These are phyloP conservation scores for Phyllosticta citrichinensis DNA, from an alignment of 2,329 filamentous ascomycete species.

Conservation along the genomic window DNA sequence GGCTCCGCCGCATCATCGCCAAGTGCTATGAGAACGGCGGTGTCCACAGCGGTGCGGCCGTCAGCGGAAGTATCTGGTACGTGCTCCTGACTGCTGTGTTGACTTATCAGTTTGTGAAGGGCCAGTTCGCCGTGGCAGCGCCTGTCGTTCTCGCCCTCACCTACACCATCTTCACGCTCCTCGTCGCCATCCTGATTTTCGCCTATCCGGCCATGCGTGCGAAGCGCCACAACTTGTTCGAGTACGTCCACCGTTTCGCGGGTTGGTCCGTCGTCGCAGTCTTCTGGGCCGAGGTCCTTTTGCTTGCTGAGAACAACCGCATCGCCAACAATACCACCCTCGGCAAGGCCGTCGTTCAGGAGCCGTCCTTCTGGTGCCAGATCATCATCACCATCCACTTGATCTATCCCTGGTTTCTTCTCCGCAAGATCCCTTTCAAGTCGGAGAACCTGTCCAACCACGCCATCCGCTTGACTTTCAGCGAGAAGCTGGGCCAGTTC, in stretches of 20 bases:
- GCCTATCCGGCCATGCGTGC: conserved; percentile 18
- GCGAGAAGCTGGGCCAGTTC: conserved; percentile 19
- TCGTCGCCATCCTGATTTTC: conserved; percentile 19
- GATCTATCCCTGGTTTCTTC: conserved; percentile 61
- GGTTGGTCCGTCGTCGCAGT: conserved; percentile 23
- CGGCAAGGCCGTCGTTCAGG: conserved; percentile 32
- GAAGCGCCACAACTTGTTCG: conserved; percentile 23
- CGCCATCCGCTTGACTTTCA: conserved; percentile 54
- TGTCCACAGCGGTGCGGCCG: conserved; percentile 24
- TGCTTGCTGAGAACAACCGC: conserved; percentile 9
- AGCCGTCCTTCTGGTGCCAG: conserved; percentile 59
- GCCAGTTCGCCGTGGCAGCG: conserved; percentile 9
- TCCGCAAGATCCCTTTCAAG: conserved; percentile 57
- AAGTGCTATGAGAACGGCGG: conserved; percentile 26
- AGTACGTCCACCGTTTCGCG: conserved; percentile 25
- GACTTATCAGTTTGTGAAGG: conserved; percentile 17
- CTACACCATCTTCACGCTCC: conserved; percentile 15
- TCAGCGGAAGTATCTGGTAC: conserved; percentile 33
- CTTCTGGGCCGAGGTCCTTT: conserved; percentile 21
- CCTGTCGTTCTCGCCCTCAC: conserved; percentile 15
- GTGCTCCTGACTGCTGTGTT: conserved; percentile 28
- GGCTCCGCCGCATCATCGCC: conserved; percentile 16
- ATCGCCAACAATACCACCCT: conserved; percentile 22
- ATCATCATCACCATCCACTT: conserved; percentile 53
- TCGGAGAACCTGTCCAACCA: conserved; percentile 61